Conservation (phyloP, 2,329 filamentous ascomycete genomes). For the Claviceps lovelessii region DNA sequence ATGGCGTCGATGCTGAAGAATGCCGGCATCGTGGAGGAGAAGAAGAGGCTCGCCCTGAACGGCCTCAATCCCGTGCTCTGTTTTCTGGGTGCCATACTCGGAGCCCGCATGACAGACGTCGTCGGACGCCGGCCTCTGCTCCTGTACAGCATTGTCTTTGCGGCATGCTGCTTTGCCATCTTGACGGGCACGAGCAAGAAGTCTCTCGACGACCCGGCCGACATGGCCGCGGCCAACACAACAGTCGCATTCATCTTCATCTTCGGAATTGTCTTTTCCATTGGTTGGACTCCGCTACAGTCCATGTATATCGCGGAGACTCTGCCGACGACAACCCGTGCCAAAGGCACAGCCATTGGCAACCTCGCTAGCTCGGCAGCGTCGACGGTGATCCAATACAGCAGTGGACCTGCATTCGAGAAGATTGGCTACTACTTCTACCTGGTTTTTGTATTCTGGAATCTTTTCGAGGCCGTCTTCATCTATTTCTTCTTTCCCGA, state of each 20-base stretch:
- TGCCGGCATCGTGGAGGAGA: slow-evolving; percentile 34
- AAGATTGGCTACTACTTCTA: slow-evolving; percentile 31
- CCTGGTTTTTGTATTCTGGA: slow-evolving; percentile 31
- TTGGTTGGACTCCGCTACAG: slow-evolving; percentile 35
- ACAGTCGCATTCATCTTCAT: slow-evolving; percentile 36
- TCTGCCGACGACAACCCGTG: slow-evolving; percentile 28
- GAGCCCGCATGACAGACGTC: slow-evolving; percentile 40
- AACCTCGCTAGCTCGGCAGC: slow-evolving; percentile 26
- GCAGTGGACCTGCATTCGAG: slow-evolving; percentile 27
- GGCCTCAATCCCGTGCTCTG: slow-evolving; percentile 39
- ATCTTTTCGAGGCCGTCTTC: slow-evolving; percentile 25
- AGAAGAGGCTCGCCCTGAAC: slow-evolving; percentile 35
- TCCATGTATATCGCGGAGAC: slow-evolving; percentile 35
- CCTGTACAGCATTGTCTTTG: slow-evolving; percentile 31
- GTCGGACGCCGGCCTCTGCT: slow-evolving; percentile 43
- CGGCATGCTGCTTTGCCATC: slow-evolving; percentile 32
- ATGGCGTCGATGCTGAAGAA: slow-evolving; percentile 37
- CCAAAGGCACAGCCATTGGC: slow-evolving; percentile 29
- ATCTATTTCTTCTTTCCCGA: slow-evolving; percentile 38
- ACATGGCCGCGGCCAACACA: slow-evolving; percentile 25
- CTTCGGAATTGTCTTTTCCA: slow-evolving; percentile 35
- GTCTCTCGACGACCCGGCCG: slow-evolving; percentile 20
- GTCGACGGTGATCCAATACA: slow-evolving; percentile 29
- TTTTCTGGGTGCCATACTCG: slow-evolving; percentile 34
- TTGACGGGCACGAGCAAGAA: slow-evolving; percentile 34